phyloP scores from a whole-genome alignment of 139 green algal species.

The Pseudopediastrum boryanum region DNA sequence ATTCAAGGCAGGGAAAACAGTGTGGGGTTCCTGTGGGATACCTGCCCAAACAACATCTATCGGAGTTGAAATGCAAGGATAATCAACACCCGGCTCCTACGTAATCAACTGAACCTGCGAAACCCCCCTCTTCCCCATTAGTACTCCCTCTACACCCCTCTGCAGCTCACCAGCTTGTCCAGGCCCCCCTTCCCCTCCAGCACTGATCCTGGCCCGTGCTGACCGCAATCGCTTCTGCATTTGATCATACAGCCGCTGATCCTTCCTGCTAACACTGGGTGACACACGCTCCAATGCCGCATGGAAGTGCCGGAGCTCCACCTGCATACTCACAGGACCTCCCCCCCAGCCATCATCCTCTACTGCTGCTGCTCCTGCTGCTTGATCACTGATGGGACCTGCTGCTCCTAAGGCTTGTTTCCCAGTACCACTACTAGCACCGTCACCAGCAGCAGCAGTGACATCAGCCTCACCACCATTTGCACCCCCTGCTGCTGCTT shows the following conservation, averaged over 20 bases:
- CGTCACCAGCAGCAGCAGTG: too few species aligned
- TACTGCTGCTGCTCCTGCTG: not conserved
- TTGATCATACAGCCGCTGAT: constrained; percentile 78
- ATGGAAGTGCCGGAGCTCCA: constrained; percentile 75
- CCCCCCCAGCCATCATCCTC: not conserved
- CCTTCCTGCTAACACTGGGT: constrained; percentile 74
- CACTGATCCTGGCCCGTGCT: not conserved
- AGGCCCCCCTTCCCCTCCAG: not conserved
- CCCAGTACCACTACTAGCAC: not conserved
- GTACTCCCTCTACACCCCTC: not conserved
- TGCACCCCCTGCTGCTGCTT: too few species aligned
- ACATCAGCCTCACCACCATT: too few species aligned
- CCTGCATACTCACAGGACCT: constrained; percentile 32
- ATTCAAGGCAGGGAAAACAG: too few species aligned
- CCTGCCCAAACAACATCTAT: too few species aligned
- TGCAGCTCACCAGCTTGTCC: not conserved
- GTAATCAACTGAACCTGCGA: too few species aligned
- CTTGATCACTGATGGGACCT: not conserved
- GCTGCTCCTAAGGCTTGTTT: not conserved
- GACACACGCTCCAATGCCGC: constrained; percentile 53
- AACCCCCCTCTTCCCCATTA: too few species aligned
- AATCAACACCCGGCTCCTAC: too few species aligned
- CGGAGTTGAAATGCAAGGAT: too few species aligned
- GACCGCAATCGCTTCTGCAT: constrained; percentile 63
- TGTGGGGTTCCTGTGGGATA: too few species aligned